phyloP scores from a whole-genome alignment of 768 basidiomycete genomes.

The Xanthoconium stramineum region DNA sequence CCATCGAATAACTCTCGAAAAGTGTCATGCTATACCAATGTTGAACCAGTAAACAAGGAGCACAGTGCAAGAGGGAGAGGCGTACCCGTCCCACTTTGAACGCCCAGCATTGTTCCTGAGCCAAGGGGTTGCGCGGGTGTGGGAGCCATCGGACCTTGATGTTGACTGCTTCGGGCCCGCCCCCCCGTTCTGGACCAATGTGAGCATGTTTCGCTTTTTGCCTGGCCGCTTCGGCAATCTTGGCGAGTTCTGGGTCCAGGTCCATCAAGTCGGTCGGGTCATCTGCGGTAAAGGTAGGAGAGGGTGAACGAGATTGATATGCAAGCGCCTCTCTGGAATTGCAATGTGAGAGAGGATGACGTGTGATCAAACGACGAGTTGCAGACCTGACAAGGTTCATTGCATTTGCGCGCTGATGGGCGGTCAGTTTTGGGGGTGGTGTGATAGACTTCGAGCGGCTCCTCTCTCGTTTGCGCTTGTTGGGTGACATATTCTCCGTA shows the following conservation, averaged over 20 bases:
- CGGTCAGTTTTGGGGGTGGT: conserved; percentile 64
- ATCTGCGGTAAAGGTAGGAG: conserved; percentile 42
- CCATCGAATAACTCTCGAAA: conserved; percentile 65
- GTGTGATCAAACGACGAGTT: background rate
- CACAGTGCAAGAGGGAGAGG: background rate
- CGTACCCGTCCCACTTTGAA: conserved; percentile 61
- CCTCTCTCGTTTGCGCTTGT: conserved; percentile 45
- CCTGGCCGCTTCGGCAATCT: conserved; percentile 45
- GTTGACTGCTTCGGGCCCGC: conserved; percentile 39
- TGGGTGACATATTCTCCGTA: conserved; percentile 21
- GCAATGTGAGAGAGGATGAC: conserved; percentile 1
- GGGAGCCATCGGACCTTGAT: conserved; percentile 62
- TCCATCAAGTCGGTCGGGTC: conserved; percentile 49
- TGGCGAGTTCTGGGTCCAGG: conserved; percentile 61
- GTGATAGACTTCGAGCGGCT: conserved; percentile 73
- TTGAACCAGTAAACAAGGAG: background rate
- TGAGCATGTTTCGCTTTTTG: conserved; percentile 26
- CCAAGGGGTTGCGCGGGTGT: conserved; percentile 53
- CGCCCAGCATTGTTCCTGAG: conserved; percentile 40
- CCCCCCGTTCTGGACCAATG: conserved; percentile 23
- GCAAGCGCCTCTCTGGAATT: conserved; percentile 47
- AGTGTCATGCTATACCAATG: conserved; percentile 50
- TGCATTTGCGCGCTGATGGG: conserved; percentile 52
- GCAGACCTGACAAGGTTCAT: conserved; percentile 59
- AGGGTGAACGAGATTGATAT: conserved; percentile 38